Base-by-base conservation (phyloP, 192 early-diverging fungal species). In the Coemansia sp. region DNA sequence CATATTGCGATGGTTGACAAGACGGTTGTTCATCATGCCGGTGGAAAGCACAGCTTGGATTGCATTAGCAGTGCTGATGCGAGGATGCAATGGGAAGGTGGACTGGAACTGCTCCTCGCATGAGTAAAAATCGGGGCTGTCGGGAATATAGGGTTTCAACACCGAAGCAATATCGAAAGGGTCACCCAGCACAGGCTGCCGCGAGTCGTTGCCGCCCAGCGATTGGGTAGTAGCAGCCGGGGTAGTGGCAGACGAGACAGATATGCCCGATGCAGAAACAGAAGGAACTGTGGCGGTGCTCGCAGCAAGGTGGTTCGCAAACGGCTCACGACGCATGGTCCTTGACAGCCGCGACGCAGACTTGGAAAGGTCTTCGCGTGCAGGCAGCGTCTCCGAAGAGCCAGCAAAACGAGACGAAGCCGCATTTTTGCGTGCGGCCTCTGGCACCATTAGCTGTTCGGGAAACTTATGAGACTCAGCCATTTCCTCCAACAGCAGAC, bases 21-120 rank as follows among this genome's bases (percentile, higher is more conserved):
- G 57, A n/a, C 74, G 74, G 57, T 57, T 76, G 67, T 82, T 82
- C 63, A 76, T 67, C 79, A 82, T 76, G 19, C 74, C 74, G n/a
- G 70, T 70, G 46, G 67, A 57, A 39, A 82, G 63, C 42, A 82
- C 79, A 1, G 74, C 67, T 17, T 76, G 79, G 11, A 64, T 57
- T 0, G 79, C 74, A 46, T 63, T 69, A 2, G 19, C 31, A 6
- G 74, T 55, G 22, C 60, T 55, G 19, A 73, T 73, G 57, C 79
- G 79, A 17, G 74, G 70, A 33, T 82, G 79, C 61, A 82, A 68
- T 54, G 74, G 70, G 30, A 82, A 82, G 25, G 33, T 64, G 63
- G 39, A 52, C 10, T 24, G 51, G 36, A 76, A 82, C 70, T 82
- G 79, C 70, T 67, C 63, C 5, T 75, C 64, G 60, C 79, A 82